Evolutionary conservation across 1,139 yeast species (phyloP).

Genomic region (Lodderomyces metapsilosis): DNA sequence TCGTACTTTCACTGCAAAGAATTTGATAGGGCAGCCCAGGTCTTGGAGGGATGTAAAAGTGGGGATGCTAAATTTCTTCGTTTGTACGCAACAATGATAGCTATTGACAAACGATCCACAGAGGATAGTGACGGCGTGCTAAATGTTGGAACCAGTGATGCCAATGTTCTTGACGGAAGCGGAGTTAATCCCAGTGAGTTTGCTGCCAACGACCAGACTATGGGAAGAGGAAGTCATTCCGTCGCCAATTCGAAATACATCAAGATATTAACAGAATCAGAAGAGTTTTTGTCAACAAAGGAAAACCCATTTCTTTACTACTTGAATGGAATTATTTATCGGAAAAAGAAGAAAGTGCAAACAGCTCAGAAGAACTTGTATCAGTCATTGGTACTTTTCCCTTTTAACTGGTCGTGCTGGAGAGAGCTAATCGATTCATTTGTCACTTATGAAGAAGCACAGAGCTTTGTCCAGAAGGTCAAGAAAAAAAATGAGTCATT

Average conservation of each 20-base stretch:
- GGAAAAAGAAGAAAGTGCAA: slow-evolving; percentile 57
- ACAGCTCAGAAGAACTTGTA: slow-evolving; percentile 61
- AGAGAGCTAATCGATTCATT: slow-evolving; percentile 71
- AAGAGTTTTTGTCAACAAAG: slow-evolving; percentile 22
- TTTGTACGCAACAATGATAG: slow-evolving; percentile 65
- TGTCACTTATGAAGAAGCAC: slow-evolving; percentile 62
- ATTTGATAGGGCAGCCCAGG: slow-evolving; percentile 72
- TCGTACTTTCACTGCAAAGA: slow-evolving; percentile 82
- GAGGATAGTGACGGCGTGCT: slow-evolving; percentile 68
- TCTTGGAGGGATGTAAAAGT: slow-evolving; percentile 51
- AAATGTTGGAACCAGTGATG: slow-evolving; percentile 25
- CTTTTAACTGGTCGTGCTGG: slow-evolving; percentile 96
- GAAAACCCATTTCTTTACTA: slow-evolving; percentile 67
- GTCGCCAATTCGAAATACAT: slow-evolving; percentile 30
- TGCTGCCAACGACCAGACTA: slow-evolving; percentile 9
- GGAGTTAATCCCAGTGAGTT: slow-evolving; percentile 13
- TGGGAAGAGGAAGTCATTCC: slow-evolving; percentile 15
- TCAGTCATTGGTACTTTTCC: slow-evolving; percentile 60
- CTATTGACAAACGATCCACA: slow-evolving; percentile 71
- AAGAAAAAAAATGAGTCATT: slow-evolving; percentile 16
- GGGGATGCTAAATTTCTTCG: slow-evolving; percentile 62
- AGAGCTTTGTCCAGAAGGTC: slow-evolving; percentile 42
- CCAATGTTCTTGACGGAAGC: slow-evolving; percentile 4
- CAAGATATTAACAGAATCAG: slow-evolving; percentile 45
- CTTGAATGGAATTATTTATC: slow-evolving; percentile 63